These are phyloP conservation scores for Xylaria intraflava DNA, from an alignment of 495 filamentous ascomycete genomes.

Conservation along the genomic window DNA sequence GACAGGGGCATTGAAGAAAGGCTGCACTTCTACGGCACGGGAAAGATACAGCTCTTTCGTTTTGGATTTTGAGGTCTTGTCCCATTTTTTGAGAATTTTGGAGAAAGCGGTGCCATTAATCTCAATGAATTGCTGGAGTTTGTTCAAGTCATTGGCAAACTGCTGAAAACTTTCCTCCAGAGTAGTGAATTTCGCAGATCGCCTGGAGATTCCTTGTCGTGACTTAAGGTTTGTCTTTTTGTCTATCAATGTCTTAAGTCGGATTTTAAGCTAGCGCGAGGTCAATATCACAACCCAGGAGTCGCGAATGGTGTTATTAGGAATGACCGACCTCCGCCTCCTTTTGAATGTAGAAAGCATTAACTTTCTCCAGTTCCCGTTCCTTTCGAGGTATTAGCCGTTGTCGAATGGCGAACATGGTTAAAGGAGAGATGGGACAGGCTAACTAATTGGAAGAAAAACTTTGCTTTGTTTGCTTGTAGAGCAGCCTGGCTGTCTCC, in stretches of 20 bases:
- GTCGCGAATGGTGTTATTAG: not conserved
- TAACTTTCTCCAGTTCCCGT: constrained; percentile 96
- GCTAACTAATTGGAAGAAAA: constrained; percentile 92
- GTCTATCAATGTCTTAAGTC: constrained; percentile 83
- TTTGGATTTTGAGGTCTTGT: constrained; percentile 98
- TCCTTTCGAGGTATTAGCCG: constrained; percentile 51
- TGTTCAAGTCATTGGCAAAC: constrained; percentile 92
- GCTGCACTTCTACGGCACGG: constrained; percentile 92
- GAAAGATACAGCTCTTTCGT: constrained; percentile 97
- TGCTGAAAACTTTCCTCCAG: constrained; percentile 95
- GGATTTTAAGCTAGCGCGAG: constrained; percentile 71
- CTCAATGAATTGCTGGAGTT: constrained; percentile 96
- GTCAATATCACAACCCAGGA: constrained; percentile 7
- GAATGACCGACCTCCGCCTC: constrained; percentile 75
- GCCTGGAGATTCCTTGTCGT: constrained; percentile 67
- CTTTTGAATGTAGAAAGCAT: constrained; percentile 94
- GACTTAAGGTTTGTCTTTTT: constrained; percentile 87
- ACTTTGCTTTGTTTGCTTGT: constrained; percentile 95
- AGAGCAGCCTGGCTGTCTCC: constrained; percentile 80
- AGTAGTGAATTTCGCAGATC: constrained; percentile 84
- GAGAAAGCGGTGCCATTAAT: constrained; percentile 96
- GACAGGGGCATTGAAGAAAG: constrained; percentile 93
- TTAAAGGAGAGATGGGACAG: not conserved
- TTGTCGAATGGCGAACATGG: not conserved
- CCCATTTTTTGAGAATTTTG: constrained; percentile 99